Base-by-base conservation (phyloP, 2,329 filamentous ascomycete genomes). In the Huntiella omanensis region DNA sequence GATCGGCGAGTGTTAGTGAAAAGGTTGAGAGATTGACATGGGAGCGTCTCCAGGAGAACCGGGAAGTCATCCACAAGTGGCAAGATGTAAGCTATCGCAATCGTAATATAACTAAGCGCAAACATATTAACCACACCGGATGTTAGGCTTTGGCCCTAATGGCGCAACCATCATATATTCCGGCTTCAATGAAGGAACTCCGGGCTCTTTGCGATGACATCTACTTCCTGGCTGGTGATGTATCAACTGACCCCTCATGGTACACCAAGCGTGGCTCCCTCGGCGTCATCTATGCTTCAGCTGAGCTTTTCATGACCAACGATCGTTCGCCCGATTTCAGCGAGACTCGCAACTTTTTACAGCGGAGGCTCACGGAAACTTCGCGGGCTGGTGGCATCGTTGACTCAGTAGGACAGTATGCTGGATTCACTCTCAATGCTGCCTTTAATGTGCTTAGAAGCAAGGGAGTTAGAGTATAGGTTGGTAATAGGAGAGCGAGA, bases 241-340 rank as follows among this genome's bases (percentile, higher is more conserved):
- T 65, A 16, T 73, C 78, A 16, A 83, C 95, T 50, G 87, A 96
- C 60, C 73, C 75, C 3, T 79, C 77, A 4, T 98, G 91, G 91
- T 98, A 98, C 56, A 66, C 70, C 48, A 75, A 75, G 57, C 70
- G 73, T 42, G 71, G 65, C 3, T 68, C 67, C 15, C 60, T 76
- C 7, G 71, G 71, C 33, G 62, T 69, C 53, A 66, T 73, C 37
- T 77, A 76, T 54, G 84, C 84, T 44, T 75, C 78, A 33, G 73
- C 80, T 47, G 91, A 98, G 63, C 67, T 95, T 4, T 93, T 87
- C 63, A 95, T 96, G 86, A 95, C 86, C 16, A 86, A 81, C 49
- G 91, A 96, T 61, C 69, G 67, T 50, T 86, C 80, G 3, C 64
- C 70, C 0, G 75, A 73, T n/a, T 91, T 83, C 55, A 59, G 57